Base-by-base conservation (phyloP, 805 yeast genomes). In the Cyberlindnera mrakii region DNA sequence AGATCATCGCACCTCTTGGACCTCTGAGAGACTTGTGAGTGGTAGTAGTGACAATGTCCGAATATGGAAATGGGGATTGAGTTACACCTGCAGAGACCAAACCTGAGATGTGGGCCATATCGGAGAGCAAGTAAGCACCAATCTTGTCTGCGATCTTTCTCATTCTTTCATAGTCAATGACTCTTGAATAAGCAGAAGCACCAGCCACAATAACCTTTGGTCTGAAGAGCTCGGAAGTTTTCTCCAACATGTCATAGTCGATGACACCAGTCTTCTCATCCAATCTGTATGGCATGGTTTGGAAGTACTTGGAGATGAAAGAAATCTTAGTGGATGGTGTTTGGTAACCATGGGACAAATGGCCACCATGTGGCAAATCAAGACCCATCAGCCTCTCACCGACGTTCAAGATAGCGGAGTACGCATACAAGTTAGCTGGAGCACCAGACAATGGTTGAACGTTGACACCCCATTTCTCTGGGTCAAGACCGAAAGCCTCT, bases 101-200 rank as follows among this genome's bases (percentile, higher is more conserved):
- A 54, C 99, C 99, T 19, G 97, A 87, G 51, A 89, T 91, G 66
- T 91, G 99, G 29, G 99, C 96, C 98, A 91, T 91, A 65, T 91
- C 99, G 44, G 87, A 82, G 67, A 91, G 70, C 49, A 91, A 72
- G 66, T 90, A 90, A 40, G 98, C 97, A 53, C 95, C 96, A 52
- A 89, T 95, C 52, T 78, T 81, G 68, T 88, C 91, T 39, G 97
- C 93, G 53, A 91, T 91, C 65, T 82, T 78, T 60, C 84, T 80
- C 88, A 91, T 87, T 70, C 86, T 80, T 64, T 77, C 77, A 75
- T 90, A 91, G 68, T 91, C 97, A 54, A 91, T 81, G 47, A 84
- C 71, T 66, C 98, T 79, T 50, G 93, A 82, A 68, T 91, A 91
- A 41, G 99, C 98, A 43, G 96, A 88, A 45, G 99, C 86, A 64